Conservation (phyloP, 768 basidiomycete genomes). For the Fomitopsis serialis region DNA sequence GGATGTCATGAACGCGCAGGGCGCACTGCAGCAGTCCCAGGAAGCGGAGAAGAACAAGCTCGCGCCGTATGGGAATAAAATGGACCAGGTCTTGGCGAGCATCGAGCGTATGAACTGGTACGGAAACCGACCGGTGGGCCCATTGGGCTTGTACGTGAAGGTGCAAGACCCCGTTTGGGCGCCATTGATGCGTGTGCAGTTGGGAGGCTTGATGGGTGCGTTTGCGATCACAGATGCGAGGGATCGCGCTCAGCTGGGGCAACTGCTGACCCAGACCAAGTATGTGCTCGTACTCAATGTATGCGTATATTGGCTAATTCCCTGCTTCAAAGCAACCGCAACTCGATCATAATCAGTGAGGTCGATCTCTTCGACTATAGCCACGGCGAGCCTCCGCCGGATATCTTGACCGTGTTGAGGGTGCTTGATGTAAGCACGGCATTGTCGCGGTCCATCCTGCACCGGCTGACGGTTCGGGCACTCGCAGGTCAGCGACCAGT, state of each 20-base stretch:
- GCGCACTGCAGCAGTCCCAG: constrained; percentile 43
- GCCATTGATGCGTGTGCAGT: constrained; percentile 53
- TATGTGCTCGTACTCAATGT: constrained; percentile 40
- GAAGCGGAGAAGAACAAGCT: constrained; percentile 53
- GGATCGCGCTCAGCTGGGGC: constrained; percentile 55
- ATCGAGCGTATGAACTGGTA: constrained; percentile 53
- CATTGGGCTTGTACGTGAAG: constrained; percentile 75
- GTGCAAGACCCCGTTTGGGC: constrained; percentile 69
- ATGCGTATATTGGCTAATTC: not conserved
- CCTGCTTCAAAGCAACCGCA: constrained; percentile 46
- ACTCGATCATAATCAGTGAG: constrained; percentile 55
- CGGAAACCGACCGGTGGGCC: constrained; percentile 68
- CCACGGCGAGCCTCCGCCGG: constrained; percentile 59
- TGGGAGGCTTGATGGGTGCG: constrained; percentile 53
- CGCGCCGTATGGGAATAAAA: constrained; percentile 56
- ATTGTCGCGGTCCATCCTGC: too few species aligned
- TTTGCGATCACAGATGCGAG: constrained; percentile 71
- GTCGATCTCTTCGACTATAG: constrained; percentile 81
- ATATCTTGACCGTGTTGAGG: constrained; percentile 72
- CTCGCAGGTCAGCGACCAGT: constrained; percentile 63
- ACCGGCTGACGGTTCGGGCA: too few species aligned
- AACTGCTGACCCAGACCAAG: constrained; percentile 47
- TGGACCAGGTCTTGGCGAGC: constrained; percentile 49
- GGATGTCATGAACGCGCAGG: constrained; percentile 40
- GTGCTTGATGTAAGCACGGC: constrained; percentile 63